Evolutionary conservation across 2,329 filamentous ascomycete species (phyloP), one percentile per base, ranked within the genome.

Genomic region (Arthrobotrys pseudoclavata): DNA sequence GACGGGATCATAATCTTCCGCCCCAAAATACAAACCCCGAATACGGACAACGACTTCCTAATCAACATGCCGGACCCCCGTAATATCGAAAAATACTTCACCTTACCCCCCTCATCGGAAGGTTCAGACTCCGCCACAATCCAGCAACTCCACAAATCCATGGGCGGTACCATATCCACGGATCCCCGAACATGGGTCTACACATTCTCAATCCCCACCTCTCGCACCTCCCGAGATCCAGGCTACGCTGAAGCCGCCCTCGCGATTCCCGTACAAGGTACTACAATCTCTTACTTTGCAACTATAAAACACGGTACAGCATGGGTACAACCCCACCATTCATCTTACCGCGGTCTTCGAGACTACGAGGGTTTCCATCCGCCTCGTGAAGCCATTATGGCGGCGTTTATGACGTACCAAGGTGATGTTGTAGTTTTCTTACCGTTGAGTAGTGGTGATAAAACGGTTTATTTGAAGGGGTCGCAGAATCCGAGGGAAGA

Each of bases 301-400:
- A 77, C 67, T 7, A 67, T 77, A n/a, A 77, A 77, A 31, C 74
- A 77, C 29, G 74, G 74, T 10, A 61, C 48, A 1, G 74, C 74
- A 34, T 77, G 74, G 74, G 31, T 77, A 12, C 67, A 77, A 63
- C 74, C 74, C 0, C 61, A 70, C 40, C 74, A 77, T 45, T 71
- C 74, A 3, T 7, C 22, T 1, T 45, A 18, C 40, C 57, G 67
- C 3, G 74, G 67, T 20, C 34, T 50, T 31, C 40, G 24, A n/a
- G 52, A 20, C 13, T 77, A 67, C 10, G 74, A 71, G 47, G 74
- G 74, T 0, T 77, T 77, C 12, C 60, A 63, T 12, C 74, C 74
- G 15, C 67, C 74, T 12, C 42, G 40, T 0, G 74, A 77, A 20
- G 37, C 26, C 18, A 57, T 77, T n/a, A 42, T 71, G 22, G 53